Conservation (phyloP, 1,284 basidiomycete genomes). For the Cryptococcus deneoformans region DNA sequence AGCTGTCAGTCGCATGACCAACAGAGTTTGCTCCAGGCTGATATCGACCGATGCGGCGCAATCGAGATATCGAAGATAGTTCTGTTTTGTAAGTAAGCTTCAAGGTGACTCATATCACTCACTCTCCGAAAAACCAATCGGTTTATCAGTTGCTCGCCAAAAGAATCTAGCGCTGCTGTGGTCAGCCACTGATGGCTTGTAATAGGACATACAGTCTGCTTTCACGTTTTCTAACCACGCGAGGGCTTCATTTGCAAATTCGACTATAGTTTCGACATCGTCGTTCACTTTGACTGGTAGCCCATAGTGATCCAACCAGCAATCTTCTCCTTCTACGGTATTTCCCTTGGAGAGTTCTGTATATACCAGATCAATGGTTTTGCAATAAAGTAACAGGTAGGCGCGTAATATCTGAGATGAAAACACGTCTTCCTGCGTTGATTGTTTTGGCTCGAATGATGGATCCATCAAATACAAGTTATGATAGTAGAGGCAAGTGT, state of each 20-base stretch:
- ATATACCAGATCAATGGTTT: constrained; percentile 79
- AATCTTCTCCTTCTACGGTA: constrained; percentile 82
- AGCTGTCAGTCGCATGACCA: constrained; percentile 6
- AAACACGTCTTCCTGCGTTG: constrained; percentile 55
- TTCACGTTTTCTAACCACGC: constrained; percentile 52
- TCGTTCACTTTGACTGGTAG: constrained; percentile 70
- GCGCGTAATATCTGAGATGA: constrained; percentile 68
- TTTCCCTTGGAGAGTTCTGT: constrained; percentile 67
- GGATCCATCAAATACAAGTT: constrained; percentile 37
- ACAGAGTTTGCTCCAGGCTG: background rate
- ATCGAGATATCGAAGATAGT: constrained; percentile 11
- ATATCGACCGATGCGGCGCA: background rate
- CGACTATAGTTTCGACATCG: constrained; percentile 59
- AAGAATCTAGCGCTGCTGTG: background rate
- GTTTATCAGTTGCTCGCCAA: constrained; percentile 7
- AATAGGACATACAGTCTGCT: background rate
- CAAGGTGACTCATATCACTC: constrained; percentile 4
- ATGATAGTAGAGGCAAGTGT: constrained; percentile 76
- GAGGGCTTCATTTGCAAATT: constrained; percentile 61
- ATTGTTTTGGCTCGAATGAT: constrained; percentile 1
- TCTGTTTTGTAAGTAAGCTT: constrained; percentile 6
- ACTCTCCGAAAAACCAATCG: constrained; percentile 12
- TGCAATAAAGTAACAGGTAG: constrained; percentile 69
- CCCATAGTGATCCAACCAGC: constrained; percentile 81
- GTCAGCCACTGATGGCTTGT: background rate